Percentiles rank a stretch among this genome's conserved stretches.
Conservation (phyloP, 441 rosid genomes). For the Croton laevigatus region DNA sequence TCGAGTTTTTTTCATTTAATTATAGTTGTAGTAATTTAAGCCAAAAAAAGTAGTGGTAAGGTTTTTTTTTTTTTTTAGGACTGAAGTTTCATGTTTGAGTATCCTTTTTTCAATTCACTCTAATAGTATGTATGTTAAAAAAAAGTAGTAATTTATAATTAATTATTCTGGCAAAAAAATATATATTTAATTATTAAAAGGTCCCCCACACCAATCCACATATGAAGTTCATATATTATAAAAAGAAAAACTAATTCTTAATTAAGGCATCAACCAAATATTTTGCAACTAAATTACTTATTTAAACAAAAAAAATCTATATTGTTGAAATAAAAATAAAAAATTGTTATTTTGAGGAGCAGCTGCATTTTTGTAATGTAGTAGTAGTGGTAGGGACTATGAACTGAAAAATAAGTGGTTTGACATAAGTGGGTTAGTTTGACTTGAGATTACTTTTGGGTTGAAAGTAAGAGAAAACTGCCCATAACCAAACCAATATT, state of each 20-base stretch:
- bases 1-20: no score
- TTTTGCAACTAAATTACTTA: background rate
- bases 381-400: no score
- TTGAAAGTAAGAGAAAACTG: conserved; percentile 20
- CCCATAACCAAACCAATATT: conserved; percentile 19
- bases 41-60: no score
- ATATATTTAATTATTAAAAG: conserved; percentile 2
- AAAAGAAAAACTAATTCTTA: no score
- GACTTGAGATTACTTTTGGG: conserved; percentile 22
- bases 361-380: background rate
- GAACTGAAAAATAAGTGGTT: background rate
- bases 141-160: no score
- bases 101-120: no score
- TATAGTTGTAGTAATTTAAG: no score
- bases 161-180: no score
- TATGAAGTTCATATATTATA: no score
- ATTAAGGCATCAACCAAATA: background rate
- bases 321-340: background rate
- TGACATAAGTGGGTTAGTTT: conserved; percentile 16
- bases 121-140: no score
- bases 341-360: background rate
- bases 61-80: no score
- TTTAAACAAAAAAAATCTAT: background rate
- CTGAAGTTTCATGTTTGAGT: no score
- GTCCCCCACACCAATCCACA: conserved; percentile 4